Percentiles rank a stretch among this genome's conserved stretches.
Evolutionary conservation across 169 alveolate species (phyloP).

Genomic region (Perkinsus olseni): DNA sequence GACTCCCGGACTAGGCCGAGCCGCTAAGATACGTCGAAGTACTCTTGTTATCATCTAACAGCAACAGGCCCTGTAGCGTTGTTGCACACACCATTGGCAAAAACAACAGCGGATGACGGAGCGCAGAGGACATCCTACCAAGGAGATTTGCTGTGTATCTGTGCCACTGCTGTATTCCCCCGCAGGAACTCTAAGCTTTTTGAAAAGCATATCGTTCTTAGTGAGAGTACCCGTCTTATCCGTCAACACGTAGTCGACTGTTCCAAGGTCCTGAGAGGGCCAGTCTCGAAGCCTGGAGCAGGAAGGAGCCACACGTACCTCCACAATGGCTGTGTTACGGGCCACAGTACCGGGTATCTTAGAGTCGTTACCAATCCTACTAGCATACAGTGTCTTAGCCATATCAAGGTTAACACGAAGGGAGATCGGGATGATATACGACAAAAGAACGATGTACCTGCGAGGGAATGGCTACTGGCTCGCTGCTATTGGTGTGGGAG

Average conservation of each 20-base stretch:
- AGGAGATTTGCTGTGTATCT: neutral
- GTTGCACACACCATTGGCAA: neutral
- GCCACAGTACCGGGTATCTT: slow-evolving; percentile 86
- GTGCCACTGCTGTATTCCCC: neutral
- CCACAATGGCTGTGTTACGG: slow-evolving; percentile 57
- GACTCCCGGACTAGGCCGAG: neutral
- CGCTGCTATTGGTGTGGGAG: too few relatives aligned
- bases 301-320: neutral
- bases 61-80: neutral
- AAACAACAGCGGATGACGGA: too few relatives aligned
- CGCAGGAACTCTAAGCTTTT: slow-evolving; percentile 18
- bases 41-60: neutral
- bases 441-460: slow-evolving; percentile 82
- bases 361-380: slow-evolving; percentile 72
- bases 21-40: neutral
- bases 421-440: slow-evolving; percentile 92
- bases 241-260: slow-evolving; percentile 83
- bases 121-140: neutral
- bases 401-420: slow-evolving; percentile 91
- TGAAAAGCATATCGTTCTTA: slow-evolving; percentile 89
- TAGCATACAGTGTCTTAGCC: slow-evolving; percentile 83
- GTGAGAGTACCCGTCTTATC: slow-evolving; percentile 99
- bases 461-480: slow-evolving; percentile 36
- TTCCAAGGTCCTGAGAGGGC: slow-evolving; percentile 86
- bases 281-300: neutral